A percentile compares a stretch with the other conserved stretches of the same genome.
phyloP scores from a whole-genome alignment of 116 monocot species.

The Thalassia testudinum region DNA sequence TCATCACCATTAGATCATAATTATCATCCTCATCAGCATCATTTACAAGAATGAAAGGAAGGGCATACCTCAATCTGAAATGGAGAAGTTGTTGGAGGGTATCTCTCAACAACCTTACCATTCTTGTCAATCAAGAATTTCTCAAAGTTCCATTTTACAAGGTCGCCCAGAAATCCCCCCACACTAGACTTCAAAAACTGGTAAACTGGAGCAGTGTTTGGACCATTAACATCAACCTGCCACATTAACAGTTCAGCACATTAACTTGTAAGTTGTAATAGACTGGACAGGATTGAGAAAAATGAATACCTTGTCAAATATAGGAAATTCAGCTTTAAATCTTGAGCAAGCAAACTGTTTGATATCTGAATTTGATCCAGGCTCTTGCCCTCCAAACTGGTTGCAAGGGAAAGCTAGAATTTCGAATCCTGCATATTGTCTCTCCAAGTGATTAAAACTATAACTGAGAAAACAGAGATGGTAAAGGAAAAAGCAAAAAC shows the following conservation, averaged over 20 bases:
- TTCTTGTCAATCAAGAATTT: conserved; percentile 92
- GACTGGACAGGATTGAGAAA: background rate
- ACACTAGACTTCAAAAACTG: conserved; percentile 81
- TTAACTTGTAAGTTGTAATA: background rate
- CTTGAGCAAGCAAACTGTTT: conserved; percentile 95
- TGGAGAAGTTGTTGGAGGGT: conserved; percentile 91
- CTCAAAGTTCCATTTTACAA: conserved; percentile 98
- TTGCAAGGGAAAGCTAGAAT: conserved; percentile 98
- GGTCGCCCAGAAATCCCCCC: conserved; percentile 85
- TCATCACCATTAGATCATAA: no score
- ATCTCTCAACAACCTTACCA: conserved; percentile 92
- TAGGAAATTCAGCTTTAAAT: conserved; percentile 97
- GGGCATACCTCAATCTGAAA: conserved; percentile 83
- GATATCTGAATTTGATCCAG: conserved; percentile 84
- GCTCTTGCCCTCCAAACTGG: conserved; percentile 96
- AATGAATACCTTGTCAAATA: conserved; percentile 76
- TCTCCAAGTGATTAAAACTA: no score
- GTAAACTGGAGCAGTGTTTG: conserved; percentile 83
- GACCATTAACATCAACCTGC: conserved; percentile 97
- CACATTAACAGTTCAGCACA: background rate
- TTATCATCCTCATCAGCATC: no score
- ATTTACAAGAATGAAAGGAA: no score
- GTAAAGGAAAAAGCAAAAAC: background rate
- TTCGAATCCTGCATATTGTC: conserved; percentile 59
- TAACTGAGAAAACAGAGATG: background rate